These are phyloP conservation scores for Chenopodium quinoa DNA, from an alignment of 148 eudicot species.

Conservation along the genomic window DNA sequence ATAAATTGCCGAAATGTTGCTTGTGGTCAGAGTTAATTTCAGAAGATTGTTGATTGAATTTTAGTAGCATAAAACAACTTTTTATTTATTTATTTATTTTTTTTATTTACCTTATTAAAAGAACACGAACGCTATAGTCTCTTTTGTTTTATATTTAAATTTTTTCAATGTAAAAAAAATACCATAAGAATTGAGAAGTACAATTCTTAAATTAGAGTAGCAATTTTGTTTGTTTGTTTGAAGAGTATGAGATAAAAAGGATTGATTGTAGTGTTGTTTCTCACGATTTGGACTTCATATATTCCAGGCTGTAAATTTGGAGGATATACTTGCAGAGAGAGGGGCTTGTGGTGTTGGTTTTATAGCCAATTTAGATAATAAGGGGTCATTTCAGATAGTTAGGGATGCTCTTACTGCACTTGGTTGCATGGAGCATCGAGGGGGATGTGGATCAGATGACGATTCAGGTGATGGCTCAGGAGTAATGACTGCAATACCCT, in stretches of 20 bases:
- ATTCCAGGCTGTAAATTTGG: slow-evolving; percentile 79
- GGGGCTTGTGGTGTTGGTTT: slow-evolving; percentile 99
- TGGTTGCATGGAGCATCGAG: slow-evolving; percentile 99
- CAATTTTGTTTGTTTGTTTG: neutral
- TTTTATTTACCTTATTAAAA: no score
- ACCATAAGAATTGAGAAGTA: neutral
- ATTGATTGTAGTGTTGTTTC: neutral
- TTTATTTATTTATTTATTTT: no score
- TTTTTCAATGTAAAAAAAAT: neutral
- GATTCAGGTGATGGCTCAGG: slow-evolving; percentile 99
- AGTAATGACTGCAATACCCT: slow-evolving; percentile 90
- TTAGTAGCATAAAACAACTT: no score
- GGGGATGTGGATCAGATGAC: slow-evolving; percentile 97
- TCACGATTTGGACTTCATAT: slow-evolving; percentile 4
- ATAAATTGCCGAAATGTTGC: neutral
- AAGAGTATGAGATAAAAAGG: neutral
- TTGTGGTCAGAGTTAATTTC: neutral
- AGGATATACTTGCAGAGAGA: slow-evolving; percentile 83
- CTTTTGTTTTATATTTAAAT: no score
- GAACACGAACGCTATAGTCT: no score
- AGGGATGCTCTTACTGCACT: slow-evolving; percentile 96
- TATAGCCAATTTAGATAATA: slow-evolving; percentile 91
- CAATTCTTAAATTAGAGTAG: neutral
- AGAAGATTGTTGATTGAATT: neutral
- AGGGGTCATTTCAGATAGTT: slow-evolving; percentile 72